Base-by-base conservation (phyloP, 2,329 filamentous ascomycete genomes). In the Fusarium kyushuense region DNA sequence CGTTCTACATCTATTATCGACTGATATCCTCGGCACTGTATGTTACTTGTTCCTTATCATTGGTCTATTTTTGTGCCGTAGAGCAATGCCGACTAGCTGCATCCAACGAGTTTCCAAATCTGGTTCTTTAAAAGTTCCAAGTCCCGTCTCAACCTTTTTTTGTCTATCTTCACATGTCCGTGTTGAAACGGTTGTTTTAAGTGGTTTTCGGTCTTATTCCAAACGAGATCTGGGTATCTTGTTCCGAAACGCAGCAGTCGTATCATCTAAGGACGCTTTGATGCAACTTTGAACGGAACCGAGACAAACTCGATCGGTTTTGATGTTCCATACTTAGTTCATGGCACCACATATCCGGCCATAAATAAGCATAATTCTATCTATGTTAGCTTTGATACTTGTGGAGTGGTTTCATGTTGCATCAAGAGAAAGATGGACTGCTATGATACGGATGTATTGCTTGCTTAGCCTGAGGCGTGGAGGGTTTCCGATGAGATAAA, bases 1-100 rank as follows among this genome's bases (percentile, higher is more conserved):
- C 65, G 48, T 54, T 48, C 2, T 10, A 4, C 35, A 61, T 56
- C 42, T 61, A 32, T 25, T 19, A 63, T 63, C 41, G 58, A 19
- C 33, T 63, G 59, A 63, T 32, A 36, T 4, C 14, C n/a, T 38
- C 35, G 35, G 35, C 3, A 38, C 35, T 38, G 35, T 27, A 25
- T 25, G 25, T 25, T 25, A 25, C 25, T 25, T 25, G 25, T 5
- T 5, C 7, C 25, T 25, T 25, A 25, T 25, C 25, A 25, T 25
- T 25, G 25, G 25, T 25, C 25, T 25, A 25, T 25, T 25, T 25
- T 25, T 25, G 25, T 25, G 25, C 27, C 27, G 27, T 27, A 27
- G 27, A 27, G 7, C 7, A 27, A 27, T 25, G 7, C 27, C 27
- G 27, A 8, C 27, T 8, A 27, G 7, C 30, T 32, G 13, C 4